Evolutionary conservation across 179 eudicot genomes (phyloP).

Genomic region (Vitellaria paradoxa): DNA sequence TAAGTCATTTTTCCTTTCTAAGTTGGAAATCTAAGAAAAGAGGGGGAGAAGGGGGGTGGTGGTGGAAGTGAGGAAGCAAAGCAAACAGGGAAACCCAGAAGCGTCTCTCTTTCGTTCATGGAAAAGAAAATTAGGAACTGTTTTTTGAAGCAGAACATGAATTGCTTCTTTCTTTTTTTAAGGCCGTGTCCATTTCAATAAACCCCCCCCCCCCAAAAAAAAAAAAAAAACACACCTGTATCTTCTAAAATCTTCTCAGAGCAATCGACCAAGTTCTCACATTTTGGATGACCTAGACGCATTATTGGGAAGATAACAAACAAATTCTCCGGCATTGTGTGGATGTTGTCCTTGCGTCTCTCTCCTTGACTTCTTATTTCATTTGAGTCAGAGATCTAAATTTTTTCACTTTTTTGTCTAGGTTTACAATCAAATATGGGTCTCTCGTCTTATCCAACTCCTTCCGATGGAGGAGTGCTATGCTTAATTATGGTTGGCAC

Average conservation of each 20-base stretch:
- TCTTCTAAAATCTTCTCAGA: not conserved
- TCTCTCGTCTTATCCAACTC: conserved; percentile 48
- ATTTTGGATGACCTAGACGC: not conserved
- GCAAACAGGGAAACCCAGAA: not conserved
- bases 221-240: not conserved
- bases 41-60: no score
- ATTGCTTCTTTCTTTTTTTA: not conserved
- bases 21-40: not conserved
- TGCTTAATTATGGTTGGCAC: conserved; percentile 33
- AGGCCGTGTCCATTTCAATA: not conserved
- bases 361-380: not conserved
- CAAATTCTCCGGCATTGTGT: not conserved
- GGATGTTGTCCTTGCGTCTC: not conserved
- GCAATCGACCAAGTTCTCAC: not conserved
- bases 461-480: conserved; percentile 54
- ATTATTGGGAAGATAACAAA: not conserved
- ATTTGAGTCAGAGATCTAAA: not conserved
- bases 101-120: not conserved
- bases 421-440: conserved; percentile 42
- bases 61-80: not conserved
- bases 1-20: conserved; percentile 7
- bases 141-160: no score
- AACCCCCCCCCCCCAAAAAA: not conserved
- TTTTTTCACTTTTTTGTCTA: conserved; percentile 10
- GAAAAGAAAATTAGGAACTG: not conserved